Percentiles rank a stretch among this genome's conserved stretches.
phyloP scores from a whole-genome alignment of 495 filamentous ascomycete genomes.

The Penicillium bovifimosum region DNA sequence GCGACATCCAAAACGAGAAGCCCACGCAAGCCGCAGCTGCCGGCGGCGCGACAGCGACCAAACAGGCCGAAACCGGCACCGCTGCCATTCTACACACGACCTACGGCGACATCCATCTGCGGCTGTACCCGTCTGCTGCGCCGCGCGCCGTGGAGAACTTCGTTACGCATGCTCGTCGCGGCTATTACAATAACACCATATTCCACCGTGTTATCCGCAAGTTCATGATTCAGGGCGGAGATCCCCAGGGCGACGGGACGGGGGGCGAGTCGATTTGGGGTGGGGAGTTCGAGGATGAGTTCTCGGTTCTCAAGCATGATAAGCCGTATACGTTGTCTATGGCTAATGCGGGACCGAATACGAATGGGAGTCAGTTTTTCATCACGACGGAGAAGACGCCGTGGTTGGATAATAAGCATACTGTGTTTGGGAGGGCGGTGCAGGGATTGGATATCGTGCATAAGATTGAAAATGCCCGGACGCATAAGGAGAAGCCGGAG shows the following conservation, averaged over 20 bases:
- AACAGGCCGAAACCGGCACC: constrained; percentile 64
- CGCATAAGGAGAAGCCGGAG: constrained; percentile 93
- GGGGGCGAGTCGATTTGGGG: constrained; percentile 98
- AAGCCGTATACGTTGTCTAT: constrained; percentile 94
- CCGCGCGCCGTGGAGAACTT: constrained; percentile 99
- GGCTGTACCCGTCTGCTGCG: constrained; percentile 86
- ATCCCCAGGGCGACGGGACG: constrained; percentile 91
- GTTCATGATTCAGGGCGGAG: constrained; percentile 95
- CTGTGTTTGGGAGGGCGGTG: constrained; percentile 86
- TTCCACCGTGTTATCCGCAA: constrained; percentile 97
- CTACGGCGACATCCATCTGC: constrained; percentile 90
- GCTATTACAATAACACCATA: constrained; percentile 95
- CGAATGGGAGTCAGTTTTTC: constrained; percentile 86
- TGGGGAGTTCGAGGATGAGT: constrained; percentile 91
- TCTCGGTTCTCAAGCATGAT: constrained; percentile 85
- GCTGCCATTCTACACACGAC: constrained; percentile 86
- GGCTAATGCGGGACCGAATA: constrained; percentile 90
- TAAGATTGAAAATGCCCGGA: constrained; percentile 86
- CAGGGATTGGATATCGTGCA: constrained; percentile 93
- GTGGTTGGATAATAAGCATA: constrained; percentile 96
- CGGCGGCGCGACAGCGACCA: constrained; percentile 47
- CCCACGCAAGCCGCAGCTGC: constrained; percentile 44
- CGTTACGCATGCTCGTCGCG: constrained; percentile 77
- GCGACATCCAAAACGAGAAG: constrained; percentile 94
- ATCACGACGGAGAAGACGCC: constrained; percentile 96